Evolutionary conservation across 768 basidiomycete species (phyloP).

Genomic region (Cubamyces lactineus): DNA sequence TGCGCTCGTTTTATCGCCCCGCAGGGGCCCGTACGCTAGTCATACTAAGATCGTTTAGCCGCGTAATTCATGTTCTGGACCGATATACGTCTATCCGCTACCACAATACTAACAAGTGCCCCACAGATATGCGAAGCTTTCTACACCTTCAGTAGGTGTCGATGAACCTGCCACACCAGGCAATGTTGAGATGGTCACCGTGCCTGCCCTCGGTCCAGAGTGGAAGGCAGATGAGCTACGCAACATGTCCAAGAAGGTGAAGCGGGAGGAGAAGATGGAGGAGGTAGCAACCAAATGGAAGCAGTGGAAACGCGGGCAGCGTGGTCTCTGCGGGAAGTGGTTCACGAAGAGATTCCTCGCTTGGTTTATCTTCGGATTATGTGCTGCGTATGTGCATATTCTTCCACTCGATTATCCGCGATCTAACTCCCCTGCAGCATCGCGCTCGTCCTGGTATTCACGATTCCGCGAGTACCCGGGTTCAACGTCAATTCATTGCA

Average conservation of each 20-base stretch:
- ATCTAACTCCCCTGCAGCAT: constrained; percentile 44
- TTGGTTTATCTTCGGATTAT: constrained; percentile 66
- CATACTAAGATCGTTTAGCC: no score
- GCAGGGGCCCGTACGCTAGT: no score
- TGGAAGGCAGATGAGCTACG: constrained; percentile 83
- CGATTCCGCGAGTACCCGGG: constrained; percentile 79
- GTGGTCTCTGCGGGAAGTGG: constrained; percentile 79
- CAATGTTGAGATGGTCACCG: constrained; percentile 87
- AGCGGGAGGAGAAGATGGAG: constrained; percentile 62
- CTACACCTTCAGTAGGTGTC: constrained; percentile 31
- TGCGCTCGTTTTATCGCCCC: no score
- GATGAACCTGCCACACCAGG: constrained; percentile 42
- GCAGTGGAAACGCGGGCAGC: constrained; percentile 77
- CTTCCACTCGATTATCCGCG: not conserved
- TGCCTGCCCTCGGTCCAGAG: constrained; percentile 89
- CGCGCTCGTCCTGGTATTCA: constrained; percentile 73
- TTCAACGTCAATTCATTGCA: constrained; percentile 61
- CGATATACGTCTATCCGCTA: no score
- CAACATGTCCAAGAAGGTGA: constrained; percentile 73
- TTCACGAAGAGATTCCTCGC: constrained; percentile 75
- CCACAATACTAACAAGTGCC: not conserved
- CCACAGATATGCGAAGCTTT: constrained; percentile 26
- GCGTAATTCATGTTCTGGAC: no score
- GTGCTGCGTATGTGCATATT: constrained; percentile 51
- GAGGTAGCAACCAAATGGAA: constrained; percentile 58